These are phyloP conservation scores for Blastobotrys muscicola DNA, from an alignment of 805 yeast genomes.

Conservation along the genomic window DNA sequence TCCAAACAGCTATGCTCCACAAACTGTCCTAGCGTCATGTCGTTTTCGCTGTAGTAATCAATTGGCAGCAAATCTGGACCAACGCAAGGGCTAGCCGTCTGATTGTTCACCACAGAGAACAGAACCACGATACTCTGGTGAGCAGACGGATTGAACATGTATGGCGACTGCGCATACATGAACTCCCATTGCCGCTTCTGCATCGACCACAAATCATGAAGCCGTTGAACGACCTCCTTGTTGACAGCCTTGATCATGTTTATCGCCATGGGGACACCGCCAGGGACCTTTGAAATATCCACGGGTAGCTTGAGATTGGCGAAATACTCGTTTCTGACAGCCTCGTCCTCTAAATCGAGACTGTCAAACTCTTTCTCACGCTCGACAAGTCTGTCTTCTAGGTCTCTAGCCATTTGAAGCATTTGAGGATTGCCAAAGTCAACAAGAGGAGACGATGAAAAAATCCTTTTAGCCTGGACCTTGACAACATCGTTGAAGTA, in stretches of 20 bases:
- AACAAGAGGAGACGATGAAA: conserved; percentile 83
- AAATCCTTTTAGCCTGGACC: conserved; percentile 33
- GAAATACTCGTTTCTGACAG: background rate
- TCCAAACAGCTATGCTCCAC: conserved; percentile 70
- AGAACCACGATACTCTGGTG: conserved; percentile 76
- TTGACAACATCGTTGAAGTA: conserved; percentile 14
- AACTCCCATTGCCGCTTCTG: conserved; percentile 61
- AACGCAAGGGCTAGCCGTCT: conserved; percentile 81
- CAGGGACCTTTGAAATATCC: conserved; percentile 28
- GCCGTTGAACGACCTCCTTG: conserved; percentile 22
- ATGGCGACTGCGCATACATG: conserved; percentile 41
- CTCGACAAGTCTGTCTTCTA: conserved; percentile 34
- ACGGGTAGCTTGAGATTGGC: background rate
- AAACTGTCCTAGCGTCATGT: conserved; percentile 80
- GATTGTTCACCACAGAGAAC: conserved; percentile 72
- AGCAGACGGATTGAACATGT: conserved; percentile 54
- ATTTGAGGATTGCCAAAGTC: conserved; percentile 61
- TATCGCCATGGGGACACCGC: conserved; percentile 28
- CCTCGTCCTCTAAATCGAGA: conserved; percentile 8
- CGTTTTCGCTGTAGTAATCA: conserved; percentile 86
- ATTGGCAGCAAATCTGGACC: conserved; percentile 83
- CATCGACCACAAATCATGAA: conserved; percentile 27
- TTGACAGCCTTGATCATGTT: conserved; percentile 31
- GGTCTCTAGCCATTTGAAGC: conserved; percentile 42
- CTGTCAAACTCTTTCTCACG: conserved; percentile 11